Conservation (phyloP, 2,329 filamentous ascomycete genomes). For the Alternaria conjuncta region DNA sequence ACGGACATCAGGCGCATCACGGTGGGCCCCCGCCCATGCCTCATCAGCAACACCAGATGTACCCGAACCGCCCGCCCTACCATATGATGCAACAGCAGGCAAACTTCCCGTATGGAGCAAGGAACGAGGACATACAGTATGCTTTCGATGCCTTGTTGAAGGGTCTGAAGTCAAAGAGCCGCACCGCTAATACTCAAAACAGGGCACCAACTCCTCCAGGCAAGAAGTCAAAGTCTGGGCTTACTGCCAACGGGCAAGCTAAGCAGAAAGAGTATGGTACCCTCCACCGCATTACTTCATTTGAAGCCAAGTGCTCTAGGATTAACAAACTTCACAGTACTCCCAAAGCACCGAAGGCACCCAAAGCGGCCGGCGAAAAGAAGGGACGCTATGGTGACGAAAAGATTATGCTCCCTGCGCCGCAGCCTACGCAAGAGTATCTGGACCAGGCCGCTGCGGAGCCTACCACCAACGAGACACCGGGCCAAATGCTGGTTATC, state of each 20-base stretch:
- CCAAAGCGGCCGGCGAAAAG: constrained; percentile 11
- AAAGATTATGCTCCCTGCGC: constrained; percentile 56
- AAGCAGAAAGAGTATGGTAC: constrained; percentile 27
- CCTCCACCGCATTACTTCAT: constrained; percentile 13
- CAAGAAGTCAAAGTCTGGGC: constrained; percentile 20
- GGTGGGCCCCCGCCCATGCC: constrained; percentile 3
- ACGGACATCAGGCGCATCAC: constrained; percentile 7
- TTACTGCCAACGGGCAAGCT: constrained; percentile 16
- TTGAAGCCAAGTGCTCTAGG: constrained; percentile 6
- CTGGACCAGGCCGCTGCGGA: constrained; percentile 58
- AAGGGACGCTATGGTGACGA: constrained; percentile 26
- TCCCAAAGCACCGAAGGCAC: constrained; percentile 1
- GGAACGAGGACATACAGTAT: constrained; percentile 28
- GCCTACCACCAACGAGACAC: constrained; percentile 44
- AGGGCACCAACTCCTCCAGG: constrained; percentile 24
- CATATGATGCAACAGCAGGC: constrained; percentile 22
- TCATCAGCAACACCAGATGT: constrained; percentile 13
- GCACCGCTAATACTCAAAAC: constrained; percentile 19
- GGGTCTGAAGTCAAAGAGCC: constrained; percentile 14
- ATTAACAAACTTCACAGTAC: constrained; percentile 33
- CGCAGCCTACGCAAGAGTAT: constrained; percentile 67
- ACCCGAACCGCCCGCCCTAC: constrained; percentile 18
- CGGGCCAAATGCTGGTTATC: constrained; percentile 76
- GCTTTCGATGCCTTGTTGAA: constrained; percentile 23
- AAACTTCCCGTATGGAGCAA: constrained; percentile 14